These are phyloP conservation scores for Asparagopsis taxiformis DNA, from an alignment of 31 red algal genomes.

Conservation along the genomic window DNA sequence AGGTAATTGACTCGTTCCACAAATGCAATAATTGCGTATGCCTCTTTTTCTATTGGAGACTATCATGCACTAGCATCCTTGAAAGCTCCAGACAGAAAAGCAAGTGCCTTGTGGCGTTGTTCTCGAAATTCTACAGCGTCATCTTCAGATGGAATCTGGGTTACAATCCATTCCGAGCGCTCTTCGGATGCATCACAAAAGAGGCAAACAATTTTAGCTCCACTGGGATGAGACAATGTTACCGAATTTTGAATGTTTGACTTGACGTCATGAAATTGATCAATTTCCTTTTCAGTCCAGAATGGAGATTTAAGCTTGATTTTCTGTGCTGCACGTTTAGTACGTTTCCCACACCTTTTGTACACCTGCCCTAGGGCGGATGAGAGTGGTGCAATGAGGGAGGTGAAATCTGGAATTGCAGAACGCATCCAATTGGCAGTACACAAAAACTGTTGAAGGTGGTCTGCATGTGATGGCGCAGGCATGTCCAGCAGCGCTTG, in stretches of 20 bases:
- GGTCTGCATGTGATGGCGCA: not conserved
- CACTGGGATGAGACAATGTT: conserved; percentile 3
- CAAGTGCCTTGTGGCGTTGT: conserved; percentile 9
- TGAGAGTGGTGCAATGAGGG: not conserved
- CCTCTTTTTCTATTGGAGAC: conserved; percentile 16
- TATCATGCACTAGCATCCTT: not conserved
- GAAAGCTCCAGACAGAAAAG: conserved; percentile 26
- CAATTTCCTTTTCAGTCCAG: not conserved
- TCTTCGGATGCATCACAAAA: conserved; percentile 4
- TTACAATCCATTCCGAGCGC: not conserved
- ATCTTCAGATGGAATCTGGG: conserved; percentile 13
- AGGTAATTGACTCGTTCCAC: conserved; percentile 2
- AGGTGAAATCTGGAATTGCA: conserved; percentile 3
- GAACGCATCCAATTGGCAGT: conserved; percentile 20
- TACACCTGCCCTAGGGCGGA: not conserved
- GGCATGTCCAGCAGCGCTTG: not conserved
- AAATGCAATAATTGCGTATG: conserved; percentile 2
- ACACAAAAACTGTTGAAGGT: conserved; percentile 26
- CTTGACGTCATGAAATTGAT: conserved; percentile 1
- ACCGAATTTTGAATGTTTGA: not conserved
- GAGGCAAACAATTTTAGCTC: not conserved
- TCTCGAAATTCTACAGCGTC: conserved; percentile 2
- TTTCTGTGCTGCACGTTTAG: not conserved
- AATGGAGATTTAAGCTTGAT: not conserved
- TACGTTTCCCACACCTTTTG: not conserved